Base-by-base conservation (phyloP, 1,139 yeast genomes). In the Geotrichum aggregatum region DNA sequence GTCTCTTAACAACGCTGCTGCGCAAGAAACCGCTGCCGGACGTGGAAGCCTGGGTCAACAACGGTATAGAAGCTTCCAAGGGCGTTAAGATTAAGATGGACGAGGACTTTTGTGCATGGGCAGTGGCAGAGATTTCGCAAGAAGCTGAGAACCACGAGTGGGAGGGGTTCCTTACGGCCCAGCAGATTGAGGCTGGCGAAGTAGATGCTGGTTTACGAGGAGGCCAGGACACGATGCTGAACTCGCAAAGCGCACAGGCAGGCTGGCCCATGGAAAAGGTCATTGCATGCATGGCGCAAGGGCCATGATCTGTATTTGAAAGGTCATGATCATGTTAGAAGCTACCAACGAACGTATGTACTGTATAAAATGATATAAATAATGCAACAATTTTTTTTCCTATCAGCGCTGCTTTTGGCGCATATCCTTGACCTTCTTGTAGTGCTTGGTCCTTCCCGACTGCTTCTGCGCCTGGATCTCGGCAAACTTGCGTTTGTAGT, bases 1-100 rank as follows among this genome's bases (percentile, higher is more conserved):
- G 87, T 1, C 73, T 91, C 47, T 72, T 91, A 52, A 85, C 95
- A 0, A 88, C 97, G 0, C 72, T 92, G 57, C 70, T 92, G 56
- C 76, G 98, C 54, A 92, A 89, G 66, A 91, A 91, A 66, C 83
- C 86, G 47, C 72, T 87, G 13, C 98, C 98, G 0, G 97, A 89
- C 60, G 95, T 91, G 1, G 88, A 83, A 52, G 87, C 82, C 45
- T 89, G 97, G 98, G 79, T 88, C 14, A 76, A 76, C 16, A 73
- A 74, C 18, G 89, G 54, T 1, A 36, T 24, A 10, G 33, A 36
- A 26, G 49, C 41, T n/a, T 35, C 51, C 13, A 19, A 11, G 13
- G 51, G 44, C 14, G 49, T 52, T 26, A 47, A 46, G 28, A 52
- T 52, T 14, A 52, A 47, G 19, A 31, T 36, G 40, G 54, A 52